These are phyloP conservation scores for Ustilago shanxiensis DNA, from an alignment of 1,284 basidiomycete species.

Conservation along the genomic window DNA sequence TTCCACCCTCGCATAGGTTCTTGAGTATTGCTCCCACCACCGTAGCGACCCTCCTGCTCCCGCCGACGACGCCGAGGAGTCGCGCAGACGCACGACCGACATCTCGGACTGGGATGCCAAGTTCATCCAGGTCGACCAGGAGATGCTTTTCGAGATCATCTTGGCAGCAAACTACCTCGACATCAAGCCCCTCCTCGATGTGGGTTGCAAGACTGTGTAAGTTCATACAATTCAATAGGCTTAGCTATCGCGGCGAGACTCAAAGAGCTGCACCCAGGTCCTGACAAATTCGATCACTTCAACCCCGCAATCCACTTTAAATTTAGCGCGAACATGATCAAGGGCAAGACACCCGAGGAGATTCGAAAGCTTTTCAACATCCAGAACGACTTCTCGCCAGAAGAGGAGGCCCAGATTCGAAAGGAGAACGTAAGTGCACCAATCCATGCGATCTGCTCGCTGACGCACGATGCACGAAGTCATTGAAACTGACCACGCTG, in stretches of 20 bases:
- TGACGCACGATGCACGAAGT: background rate
- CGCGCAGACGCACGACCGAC: slow-evolving; percentile 95
- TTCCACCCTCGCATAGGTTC: slow-evolving; percentile 76
- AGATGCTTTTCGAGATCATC: slow-evolving; percentile 99
- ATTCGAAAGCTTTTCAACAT: slow-evolving; percentile 93
- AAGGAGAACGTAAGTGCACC: slow-evolving; percentile 87
- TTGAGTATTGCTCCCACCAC: slow-evolving; percentile 99
- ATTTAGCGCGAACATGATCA: slow-evolving; percentile 92
- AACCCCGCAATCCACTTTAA: background rate
- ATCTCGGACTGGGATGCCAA: slow-evolving; percentile 99
- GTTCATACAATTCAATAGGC: slow-evolving; percentile 12
- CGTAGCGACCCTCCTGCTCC: slow-evolving; percentile 94
- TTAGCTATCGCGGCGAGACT: background rate
- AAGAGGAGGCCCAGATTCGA: slow-evolving; percentile 99
- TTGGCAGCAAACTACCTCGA: slow-evolving; percentile 99
- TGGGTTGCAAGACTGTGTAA: slow-evolving; percentile 96
- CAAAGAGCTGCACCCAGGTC: background rate
- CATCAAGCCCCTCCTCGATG: slow-evolving; percentile 97
- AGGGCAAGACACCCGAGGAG: slow-evolving; percentile 95
- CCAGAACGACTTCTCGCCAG: slow-evolving; percentile 88
- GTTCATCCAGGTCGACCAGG: slow-evolving; percentile 92
- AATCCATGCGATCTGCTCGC: background rate
- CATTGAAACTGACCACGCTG: slow-evolving; percentile 2
- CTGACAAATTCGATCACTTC: background rate
- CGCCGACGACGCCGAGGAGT: slow-evolving; percentile 81